Evolutionary conservation across 331 rosid species (phyloP).

Genomic region (Acacia concinna): DNA sequence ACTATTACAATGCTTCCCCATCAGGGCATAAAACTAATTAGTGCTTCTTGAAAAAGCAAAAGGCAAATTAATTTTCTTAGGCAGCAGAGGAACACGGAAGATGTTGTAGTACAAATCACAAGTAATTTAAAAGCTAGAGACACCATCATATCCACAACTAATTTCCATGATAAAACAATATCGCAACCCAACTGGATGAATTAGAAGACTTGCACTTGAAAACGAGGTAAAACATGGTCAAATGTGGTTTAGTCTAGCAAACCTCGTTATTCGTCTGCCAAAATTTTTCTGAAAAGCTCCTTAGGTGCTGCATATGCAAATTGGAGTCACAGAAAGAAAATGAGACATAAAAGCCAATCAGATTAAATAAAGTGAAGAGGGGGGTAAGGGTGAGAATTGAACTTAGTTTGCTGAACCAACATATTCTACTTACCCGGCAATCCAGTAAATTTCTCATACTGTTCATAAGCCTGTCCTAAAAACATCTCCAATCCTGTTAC

Average conservation of each 20-base stretch:
- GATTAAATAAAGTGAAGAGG: constrained; percentile 22
- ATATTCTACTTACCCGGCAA: constrained; percentile 64
- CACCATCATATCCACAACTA: neutral
- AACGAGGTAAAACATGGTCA: constrained; percentile 11
- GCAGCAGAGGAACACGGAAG: neutral
- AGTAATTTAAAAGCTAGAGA: neutral
- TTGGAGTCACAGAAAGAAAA: constrained; percentile 22
- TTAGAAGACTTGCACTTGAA: constrained; percentile 7
- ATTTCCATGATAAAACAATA: neutral
- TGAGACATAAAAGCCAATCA: constrained; percentile 22
- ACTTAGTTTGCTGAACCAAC: neutral
- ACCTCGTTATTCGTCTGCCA: constrained; percentile 61
- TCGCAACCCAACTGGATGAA: neutral
- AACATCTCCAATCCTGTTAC: constrained; percentile 89
- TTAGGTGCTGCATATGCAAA: constrained; percentile 68
- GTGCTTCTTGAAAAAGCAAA: neutral
- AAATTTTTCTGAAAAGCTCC: constrained; percentile 62
- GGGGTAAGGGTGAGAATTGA: neutral
- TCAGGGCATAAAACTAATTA: constrained; percentile 3
- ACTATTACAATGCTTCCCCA: neutral
- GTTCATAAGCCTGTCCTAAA: constrained; percentile 83
- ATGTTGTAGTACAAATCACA: neutral
- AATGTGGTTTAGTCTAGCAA: constrained; percentile 23
- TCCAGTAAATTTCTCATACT: constrained; percentile 79
- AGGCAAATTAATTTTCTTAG: neutral